Base-by-base conservation (phyloP, 208 protist species). In the Balamuthia mandrillaris region DNA sequence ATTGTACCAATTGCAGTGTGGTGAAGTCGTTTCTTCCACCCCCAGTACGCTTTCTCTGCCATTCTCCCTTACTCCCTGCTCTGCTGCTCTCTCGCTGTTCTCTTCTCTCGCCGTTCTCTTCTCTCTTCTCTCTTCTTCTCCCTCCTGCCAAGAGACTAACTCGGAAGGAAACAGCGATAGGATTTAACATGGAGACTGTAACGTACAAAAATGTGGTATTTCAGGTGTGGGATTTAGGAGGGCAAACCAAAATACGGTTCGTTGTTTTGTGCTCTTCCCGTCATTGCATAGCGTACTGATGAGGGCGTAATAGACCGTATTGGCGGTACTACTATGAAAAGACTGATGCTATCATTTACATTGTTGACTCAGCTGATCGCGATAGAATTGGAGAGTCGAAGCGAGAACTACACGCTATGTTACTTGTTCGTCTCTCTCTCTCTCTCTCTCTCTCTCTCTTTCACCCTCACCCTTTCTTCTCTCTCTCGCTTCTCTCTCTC, bases 291-390 rank as follows among this genome's bases (percentile, higher is more conserved):
- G 24, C 14, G 24, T 68, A 65, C 35, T 21, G 18, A 18, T 70
- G 18, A n/a, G 16, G n/a, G n/a, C 16, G 3, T 44, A 31, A 61
- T 88, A 63, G 95, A 12, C 95, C 95, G 2, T 96, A 96, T 88
- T 97, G 95, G 95, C 74, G 95, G 18, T 96, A 93, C 90, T 97
- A 97, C 86, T 97, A 96, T 79, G 86, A 86, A 5, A 96, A 96
- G 77, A 95, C 95, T 10, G 90, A 94, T 52, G 94, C 93, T 0
- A 93, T 97, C 37, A 96, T 97, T 52, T 97, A 96, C 81, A 95
- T 97, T 4, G 90, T 96, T 9, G 95, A 96, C 86, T 88, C 63
- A n/a, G 70, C 90, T 0, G 94, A 96, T 85, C 60, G 52, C 31
- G 95, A 96, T 52, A 66, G 96, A 49, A 84, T 97, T 24, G 86